Evolutionary conservation across 108 stramenopile genomes (phyloP).

Genomic region (Aurantiochytrium sp.): DNA sequence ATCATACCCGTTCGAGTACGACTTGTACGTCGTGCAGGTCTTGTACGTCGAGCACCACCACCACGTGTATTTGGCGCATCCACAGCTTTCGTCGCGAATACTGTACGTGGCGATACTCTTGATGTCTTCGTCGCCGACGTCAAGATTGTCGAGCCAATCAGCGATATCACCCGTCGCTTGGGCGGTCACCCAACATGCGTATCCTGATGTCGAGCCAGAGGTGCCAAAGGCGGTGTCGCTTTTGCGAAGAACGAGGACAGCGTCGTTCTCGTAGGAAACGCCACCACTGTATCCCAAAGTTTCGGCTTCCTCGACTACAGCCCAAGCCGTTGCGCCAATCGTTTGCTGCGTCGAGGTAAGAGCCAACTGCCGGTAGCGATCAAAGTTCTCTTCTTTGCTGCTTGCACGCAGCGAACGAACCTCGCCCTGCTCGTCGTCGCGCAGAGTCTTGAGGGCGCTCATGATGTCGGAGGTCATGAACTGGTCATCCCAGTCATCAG

Average conservation of each 20-base stretch:
- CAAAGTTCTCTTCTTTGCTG: no score
- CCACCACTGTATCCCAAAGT: background rate
- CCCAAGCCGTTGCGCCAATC: background rate
- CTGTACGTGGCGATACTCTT: background rate
- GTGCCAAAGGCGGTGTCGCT: background rate
- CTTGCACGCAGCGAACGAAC: background rate
- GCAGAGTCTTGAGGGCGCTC: background rate
- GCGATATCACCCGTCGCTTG: background rate
- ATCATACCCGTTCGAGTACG: background rate
- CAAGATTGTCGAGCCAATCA: background rate
- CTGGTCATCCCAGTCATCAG: background rate
- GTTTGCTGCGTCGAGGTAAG: background rate
- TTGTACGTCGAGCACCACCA: conserved; percentile 13
- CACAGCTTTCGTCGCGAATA: background rate
- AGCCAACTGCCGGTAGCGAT: background rate
- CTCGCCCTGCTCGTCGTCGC: background rate
- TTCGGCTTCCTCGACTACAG: background rate
- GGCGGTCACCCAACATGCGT: background rate
- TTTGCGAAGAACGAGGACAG: background rate
- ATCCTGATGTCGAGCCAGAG: background rate
- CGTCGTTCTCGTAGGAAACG: background rate
- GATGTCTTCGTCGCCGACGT: background rate
- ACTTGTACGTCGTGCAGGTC: background rate
- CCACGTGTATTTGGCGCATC: background rate
- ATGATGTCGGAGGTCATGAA: background rate